Evolutionary conservation across 352 stramenopile species (phyloP).

Genomic region (Globisporangium nunn): DNA sequence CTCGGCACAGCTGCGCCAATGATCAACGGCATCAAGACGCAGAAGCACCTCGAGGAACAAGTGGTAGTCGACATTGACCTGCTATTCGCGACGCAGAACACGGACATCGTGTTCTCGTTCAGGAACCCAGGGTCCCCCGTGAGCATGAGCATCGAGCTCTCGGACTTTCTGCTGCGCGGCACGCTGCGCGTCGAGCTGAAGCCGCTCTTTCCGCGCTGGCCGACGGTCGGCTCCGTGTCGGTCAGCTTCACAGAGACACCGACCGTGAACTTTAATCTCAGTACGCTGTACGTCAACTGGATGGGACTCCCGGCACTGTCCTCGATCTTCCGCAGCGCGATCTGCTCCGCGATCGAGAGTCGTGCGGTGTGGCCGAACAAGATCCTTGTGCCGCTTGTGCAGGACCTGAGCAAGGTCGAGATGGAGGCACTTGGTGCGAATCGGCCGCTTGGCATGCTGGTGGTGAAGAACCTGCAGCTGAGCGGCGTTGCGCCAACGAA

Average conservation of each 20-base stretch:
- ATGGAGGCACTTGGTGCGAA: constrained; percentile 32
- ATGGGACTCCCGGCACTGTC: constrained; percentile 39
- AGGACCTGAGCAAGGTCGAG: constrained; percentile 39
- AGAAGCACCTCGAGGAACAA: constrained; percentile 32
- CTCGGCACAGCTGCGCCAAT: constrained; percentile 31
- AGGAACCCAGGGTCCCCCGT: constrained; percentile 26
- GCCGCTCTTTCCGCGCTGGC: constrained; percentile 38
- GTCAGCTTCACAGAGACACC: constrained; percentile 40
- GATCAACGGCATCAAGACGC: constrained; percentile 38
- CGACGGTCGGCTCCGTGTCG: constrained; percentile 28
- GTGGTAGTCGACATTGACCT: constrained; percentile 38
- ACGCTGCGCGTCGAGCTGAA: constrained; percentile 37
- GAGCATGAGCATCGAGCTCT: constrained; percentile 31
- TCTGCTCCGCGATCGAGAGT: constrained; percentile 26
- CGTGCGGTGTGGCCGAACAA: constrained; percentile 37
- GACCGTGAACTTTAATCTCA: constrained; percentile 38
- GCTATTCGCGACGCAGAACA: constrained; percentile 34
- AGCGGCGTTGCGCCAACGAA: constrained; percentile 20
- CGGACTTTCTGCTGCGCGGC: constrained; percentile 33
- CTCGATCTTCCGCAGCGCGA: constrained; percentile 31
- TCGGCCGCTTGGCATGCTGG: constrained; percentile 33
- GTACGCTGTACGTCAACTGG: constrained; percentile 32
- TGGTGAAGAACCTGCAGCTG: constrained; percentile 25
- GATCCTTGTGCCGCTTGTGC: constrained; percentile 32
- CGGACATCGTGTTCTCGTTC: constrained; percentile 36